Percentiles rank a stretch among this genome's conserved stretches.
Conservation (phyloP, 2,329 filamentous ascomycete species). For the Xylariaceae sp. region DNA sequence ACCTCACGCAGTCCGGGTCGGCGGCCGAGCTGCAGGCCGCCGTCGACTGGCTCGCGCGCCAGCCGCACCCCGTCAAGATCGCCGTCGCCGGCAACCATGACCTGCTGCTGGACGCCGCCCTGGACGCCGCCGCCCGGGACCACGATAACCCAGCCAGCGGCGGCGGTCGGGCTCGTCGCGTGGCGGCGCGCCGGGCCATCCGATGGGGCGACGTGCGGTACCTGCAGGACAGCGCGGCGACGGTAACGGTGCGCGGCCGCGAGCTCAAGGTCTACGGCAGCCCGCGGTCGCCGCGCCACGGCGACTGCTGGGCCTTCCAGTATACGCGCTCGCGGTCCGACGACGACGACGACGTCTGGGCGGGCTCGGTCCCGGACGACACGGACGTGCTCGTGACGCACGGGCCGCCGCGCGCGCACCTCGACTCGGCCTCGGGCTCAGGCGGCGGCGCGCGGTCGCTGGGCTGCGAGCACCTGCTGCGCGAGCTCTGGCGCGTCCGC, state of each 20-base stretch:
- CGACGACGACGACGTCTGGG: constrained; percentile 17
- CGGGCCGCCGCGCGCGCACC: constrained; percentile 27
- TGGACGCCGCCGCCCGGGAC: constrained; percentile 12
- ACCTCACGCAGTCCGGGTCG: constrained; percentile 38
- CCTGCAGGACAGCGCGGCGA: constrained; percentile 21
- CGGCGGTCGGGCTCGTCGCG: constrained; percentile 6
- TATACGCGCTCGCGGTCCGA: too few species aligned
- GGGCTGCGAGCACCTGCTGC: constrained; percentile 24
- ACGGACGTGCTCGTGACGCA: constrained; percentile 33
- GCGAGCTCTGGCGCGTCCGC: constrained; percentile 23
- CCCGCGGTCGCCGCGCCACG: constrained; percentile 25
- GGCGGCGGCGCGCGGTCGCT: too few species aligned
- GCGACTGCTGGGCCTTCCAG: constrained; percentile 36
- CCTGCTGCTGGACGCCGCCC: constrained; percentile 21
- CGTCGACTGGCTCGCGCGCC: constrained; percentile 33
- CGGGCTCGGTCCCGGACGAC: constrained; percentile 10
- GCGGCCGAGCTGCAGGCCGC: constrained; percentile 30
- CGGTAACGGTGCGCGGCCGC: constrained; percentile 22
- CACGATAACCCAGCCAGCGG: too few species aligned
- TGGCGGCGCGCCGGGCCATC: constrained; percentile 13
- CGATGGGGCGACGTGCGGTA: constrained; percentile 28
- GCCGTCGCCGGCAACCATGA: constrained; percentile 42
- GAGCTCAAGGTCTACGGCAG: constrained; percentile 28
- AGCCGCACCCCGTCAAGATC: constrained; percentile 35
- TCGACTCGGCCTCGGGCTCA: constrained; percentile 29